A percentile compares a stretch with the other conserved stretches of the same genome.
Evolutionary conservation across 495 filamentous ascomycete genomes (phyloP).

Genomic region (Podospora australis): DNA sequence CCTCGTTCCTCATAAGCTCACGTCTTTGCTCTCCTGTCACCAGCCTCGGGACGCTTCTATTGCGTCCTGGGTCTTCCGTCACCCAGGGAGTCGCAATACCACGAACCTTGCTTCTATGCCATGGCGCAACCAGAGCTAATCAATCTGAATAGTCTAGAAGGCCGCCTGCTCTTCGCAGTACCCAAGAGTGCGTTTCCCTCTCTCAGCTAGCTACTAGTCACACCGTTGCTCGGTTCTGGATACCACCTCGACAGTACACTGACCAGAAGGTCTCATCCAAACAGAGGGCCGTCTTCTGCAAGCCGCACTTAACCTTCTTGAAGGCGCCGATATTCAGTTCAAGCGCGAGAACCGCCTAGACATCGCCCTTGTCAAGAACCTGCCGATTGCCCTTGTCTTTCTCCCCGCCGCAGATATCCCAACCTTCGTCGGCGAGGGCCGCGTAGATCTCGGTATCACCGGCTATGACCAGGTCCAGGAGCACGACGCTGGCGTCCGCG

Average conservation of each 20-base stretch:
- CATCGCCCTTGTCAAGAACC: constrained; percentile 93
- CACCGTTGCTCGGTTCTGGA: no score
- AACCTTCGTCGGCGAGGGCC: constrained; percentile 90
- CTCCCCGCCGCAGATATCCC: constrained; percentile 96
- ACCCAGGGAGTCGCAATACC: no score
- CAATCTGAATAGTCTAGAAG: constrained; percentile 62
- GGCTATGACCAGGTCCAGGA: constrained; percentile 88
- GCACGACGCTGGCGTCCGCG: constrained; percentile 69
- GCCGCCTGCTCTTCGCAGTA: constrained; percentile 89
- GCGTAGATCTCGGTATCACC: constrained; percentile 91
- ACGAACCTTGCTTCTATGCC: neutral
- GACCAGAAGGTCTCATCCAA: constrained; percentile 5
- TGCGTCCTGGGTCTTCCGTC: neutral
- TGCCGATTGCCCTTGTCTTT: constrained; percentile 92
- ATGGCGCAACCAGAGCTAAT: constrained; percentile 29
- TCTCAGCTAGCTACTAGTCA: no score
- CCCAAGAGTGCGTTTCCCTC: constrained; percentile 74
- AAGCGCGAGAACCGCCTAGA: constrained; percentile 86
- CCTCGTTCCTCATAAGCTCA: neutral
- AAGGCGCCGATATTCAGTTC: constrained; percentile 94
- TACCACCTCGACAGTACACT: no score
- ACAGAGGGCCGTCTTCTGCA: constrained; percentile 88
- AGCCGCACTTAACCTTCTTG: constrained; percentile 77
- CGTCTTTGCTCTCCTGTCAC: neutral
- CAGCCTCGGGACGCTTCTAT: no score